phyloP scores from a whole-genome alignment of 2,329 filamentous ascomycete species.

The Stagonosporopsis chrysanthemi region DNA sequence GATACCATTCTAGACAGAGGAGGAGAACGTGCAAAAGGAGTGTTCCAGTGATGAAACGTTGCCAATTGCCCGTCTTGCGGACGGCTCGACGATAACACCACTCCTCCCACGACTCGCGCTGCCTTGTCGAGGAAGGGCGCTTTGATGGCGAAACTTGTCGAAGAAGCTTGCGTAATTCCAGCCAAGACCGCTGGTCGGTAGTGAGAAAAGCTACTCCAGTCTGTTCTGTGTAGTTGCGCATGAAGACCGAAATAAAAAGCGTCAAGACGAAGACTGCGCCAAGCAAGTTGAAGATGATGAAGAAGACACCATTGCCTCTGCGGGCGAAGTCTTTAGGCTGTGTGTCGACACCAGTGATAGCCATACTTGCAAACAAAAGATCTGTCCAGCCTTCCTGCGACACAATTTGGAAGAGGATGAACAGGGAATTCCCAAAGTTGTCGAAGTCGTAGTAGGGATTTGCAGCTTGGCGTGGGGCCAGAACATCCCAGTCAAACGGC shows the following conservation, averaged over 20 bases:
- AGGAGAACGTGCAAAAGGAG: slow-evolving; percentile 84
- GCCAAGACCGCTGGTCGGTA: slow-evolving; percentile 94
- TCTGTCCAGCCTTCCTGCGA: slow-evolving; percentile 98
- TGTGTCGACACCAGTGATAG: slow-evolving; percentile 76
- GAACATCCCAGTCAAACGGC: slow-evolving; percentile 83
- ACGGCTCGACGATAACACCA: slow-evolving; percentile 96
- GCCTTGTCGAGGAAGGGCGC: slow-evolving; percentile 79
- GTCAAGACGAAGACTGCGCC: slow-evolving; percentile 97
- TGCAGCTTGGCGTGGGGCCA: slow-evolving; percentile 79
- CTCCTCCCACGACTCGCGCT: slow-evolving; percentile 77
- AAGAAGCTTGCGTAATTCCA: slow-evolving; percentile 90
- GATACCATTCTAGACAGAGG: slow-evolving; percentile 84
- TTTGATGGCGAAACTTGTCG: slow-evolving; percentile 95
- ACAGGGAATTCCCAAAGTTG: slow-evolving; percentile 89
- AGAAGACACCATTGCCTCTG: slow-evolving; percentile 90
- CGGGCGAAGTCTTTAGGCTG: slow-evolving; percentile 75
- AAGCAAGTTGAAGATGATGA: slow-evolving; percentile 94
- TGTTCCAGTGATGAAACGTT: slow-evolving; percentile 78
- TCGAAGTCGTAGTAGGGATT: slow-evolving; percentile 94
- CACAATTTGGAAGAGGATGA: slow-evolving; percentile 98
- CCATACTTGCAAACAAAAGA: slow-evolving; percentile 84
- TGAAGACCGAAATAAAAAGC: slow-evolving; percentile 97
- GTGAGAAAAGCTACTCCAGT: slow-evolving; percentile 96
- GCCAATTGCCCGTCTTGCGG: slow-evolving; percentile 93
- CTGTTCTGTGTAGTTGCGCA: slow-evolving; percentile 99